phyloP scores from a whole-genome alignment of 345 rosid species.

The Salix arbutifolia region DNA sequence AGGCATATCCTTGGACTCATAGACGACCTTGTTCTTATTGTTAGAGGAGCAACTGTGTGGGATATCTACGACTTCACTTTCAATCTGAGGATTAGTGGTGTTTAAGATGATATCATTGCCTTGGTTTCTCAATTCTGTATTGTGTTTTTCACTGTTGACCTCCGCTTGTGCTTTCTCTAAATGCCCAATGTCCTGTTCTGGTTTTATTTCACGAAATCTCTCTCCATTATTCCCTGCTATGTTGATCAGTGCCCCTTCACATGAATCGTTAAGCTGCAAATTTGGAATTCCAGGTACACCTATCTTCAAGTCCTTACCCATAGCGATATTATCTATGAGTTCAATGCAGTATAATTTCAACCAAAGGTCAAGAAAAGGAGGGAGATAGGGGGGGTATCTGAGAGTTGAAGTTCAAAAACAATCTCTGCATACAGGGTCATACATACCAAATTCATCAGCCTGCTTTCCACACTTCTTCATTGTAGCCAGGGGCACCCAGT shows the following conservation, averaged over 20 bases:
- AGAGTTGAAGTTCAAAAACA: background rate
- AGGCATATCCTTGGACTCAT: slow-evolving; percentile 27
- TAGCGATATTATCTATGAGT: slow-evolving; percentile 22
- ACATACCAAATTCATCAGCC: slow-evolving; percentile 35
- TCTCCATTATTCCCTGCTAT: slow-evolving; percentile 19
- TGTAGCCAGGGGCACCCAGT: slow-evolving; percentile 33
- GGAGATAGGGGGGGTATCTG: background rate
- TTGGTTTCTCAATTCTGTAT: slow-evolving; percentile 22
- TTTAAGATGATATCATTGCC: slow-evolving; percentile 14
- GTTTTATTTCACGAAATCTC: slow-evolving; percentile 20
- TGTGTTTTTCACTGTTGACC: slow-evolving; percentile 23
- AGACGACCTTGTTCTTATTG: slow-evolving; percentile 19
- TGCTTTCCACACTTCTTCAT: slow-evolving; percentile 17
- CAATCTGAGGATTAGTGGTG: slow-evolving; percentile 21
- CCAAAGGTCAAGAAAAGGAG: slow-evolving; percentile 1
- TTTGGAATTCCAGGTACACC: slow-evolving; percentile 28
- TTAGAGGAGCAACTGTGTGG: slow-evolving; percentile 16
- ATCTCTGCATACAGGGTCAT: background rate
- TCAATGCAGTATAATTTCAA: slow-evolving; percentile 10
- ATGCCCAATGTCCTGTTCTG: slow-evolving; percentile 24
- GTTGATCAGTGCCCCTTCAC: slow-evolving; percentile 10
- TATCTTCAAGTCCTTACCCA: slow-evolving; percentile 39
- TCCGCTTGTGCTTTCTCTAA: slow-evolving; percentile 19
- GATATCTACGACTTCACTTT: slow-evolving; percentile 16
- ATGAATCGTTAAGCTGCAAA: slow-evolving; percentile 21